Evolutionary conservation across 179 eudicot species (phyloP).

Genomic region (Beta corolliflora): DNA sequence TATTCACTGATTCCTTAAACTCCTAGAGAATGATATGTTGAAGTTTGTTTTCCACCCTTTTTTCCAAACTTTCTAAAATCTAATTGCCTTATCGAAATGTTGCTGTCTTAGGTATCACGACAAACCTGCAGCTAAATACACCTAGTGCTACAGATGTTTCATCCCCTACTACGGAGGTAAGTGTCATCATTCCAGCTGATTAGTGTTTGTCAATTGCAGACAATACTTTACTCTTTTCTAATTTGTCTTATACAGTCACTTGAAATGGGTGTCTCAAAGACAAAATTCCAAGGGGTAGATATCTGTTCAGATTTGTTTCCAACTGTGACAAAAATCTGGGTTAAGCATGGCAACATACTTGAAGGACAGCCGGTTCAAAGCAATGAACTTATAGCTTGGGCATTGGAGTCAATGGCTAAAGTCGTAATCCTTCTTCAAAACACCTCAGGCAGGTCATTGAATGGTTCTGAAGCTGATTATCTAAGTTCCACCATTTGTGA

Average conservation of each 20-base stretch:
- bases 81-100: too few species aligned
- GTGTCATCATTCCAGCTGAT: background rate
- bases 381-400: background rate
- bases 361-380: background rate
- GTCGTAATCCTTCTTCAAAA: slow-evolving; percentile 10
- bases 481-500: slow-evolving; percentile 8
- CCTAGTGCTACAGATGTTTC: background rate
- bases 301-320: slow-evolving; percentile 16
- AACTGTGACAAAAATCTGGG: slow-evolving; percentile 18
- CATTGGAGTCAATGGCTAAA: slow-evolving; percentile 16
- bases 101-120: background rate
- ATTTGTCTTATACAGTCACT: background rate
- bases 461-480: background rate
- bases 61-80: background rate
- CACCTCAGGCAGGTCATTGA: background rate
- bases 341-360: slow-evolving; percentile 14
- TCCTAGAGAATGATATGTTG: background rate
- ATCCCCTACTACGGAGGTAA: background rate
- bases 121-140: background rate
- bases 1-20: background rate
- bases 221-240: background rate
- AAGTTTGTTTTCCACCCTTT: background rate
- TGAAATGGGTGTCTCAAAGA: background rate
- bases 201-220: background rate
- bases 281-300: slow-evolving; percentile 2